A percentile compares a stretch with the other conserved stretches of the same genome.
These are phyloP conservation scores for Yamadazyma aaseri DNA, from an alignment of 1,139 yeast genomes.

Conservation along the genomic window DNA sequence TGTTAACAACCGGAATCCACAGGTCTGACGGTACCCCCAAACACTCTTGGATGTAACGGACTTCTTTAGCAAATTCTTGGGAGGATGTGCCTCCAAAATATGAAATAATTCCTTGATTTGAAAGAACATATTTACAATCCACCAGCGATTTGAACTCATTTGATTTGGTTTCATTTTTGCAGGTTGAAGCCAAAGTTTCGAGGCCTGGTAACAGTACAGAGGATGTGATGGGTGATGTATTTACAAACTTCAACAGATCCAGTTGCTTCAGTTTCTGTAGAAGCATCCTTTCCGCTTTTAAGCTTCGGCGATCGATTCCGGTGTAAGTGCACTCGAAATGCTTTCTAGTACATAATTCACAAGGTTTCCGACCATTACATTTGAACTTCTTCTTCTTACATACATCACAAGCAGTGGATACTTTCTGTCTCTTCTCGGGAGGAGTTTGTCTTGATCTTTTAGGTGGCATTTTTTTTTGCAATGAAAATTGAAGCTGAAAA, in stretches of 20 bases:
- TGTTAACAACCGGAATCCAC: background rate
- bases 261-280: slow-evolving; percentile 1
- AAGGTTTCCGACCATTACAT: slow-evolving; percentile 29
- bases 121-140: background rate
- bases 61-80: background rate
- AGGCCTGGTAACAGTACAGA: background rate
- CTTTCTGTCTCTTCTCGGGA: slow-evolving; percentile 28
- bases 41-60: slow-evolving; percentile 1
- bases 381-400: slow-evolving; percentile 40
- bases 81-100: slow-evolving; percentile 2
- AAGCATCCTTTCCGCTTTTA: slow-evolving; percentile 27
- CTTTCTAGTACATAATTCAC: slow-evolving; percentile 26
- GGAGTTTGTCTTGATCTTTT: slow-evolving; percentile 19
- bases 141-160: too few relatives aligned
- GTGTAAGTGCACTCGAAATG: slow-evolving; percentile 25
- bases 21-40: slow-evolving; percentile 1
- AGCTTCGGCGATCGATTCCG: slow-evolving; percentile 26
- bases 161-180: background rate
- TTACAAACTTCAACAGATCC: background rate
- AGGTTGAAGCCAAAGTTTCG: background rate
- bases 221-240: background rate
- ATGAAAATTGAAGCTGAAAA: too few relatives aligned
- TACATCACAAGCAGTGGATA: slow-evolving; percentile 40
- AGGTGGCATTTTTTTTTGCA: slow-evolving; percentile 2
- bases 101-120: background rate